A percentile compares a stretch with the other conserved stretches of the same genome.
Conservation (phyloP, 257 asterid species). For the Solanum paucissectum region DNA sequence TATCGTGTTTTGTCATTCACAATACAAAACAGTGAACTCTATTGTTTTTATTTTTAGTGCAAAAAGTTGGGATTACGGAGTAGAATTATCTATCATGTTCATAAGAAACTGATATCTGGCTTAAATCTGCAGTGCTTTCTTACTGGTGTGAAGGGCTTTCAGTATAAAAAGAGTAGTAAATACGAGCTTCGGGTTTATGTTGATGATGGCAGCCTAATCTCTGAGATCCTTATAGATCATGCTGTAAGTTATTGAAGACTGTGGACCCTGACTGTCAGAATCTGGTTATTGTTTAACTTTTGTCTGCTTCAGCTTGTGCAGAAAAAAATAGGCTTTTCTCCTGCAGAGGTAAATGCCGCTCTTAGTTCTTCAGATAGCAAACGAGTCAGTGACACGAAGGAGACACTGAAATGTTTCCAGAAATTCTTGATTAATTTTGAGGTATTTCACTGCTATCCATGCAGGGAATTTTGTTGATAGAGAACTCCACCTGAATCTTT, state of each 20-base stretch:
- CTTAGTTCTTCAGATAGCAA: conserved; percentile 37
- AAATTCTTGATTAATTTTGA: conserved; percentile 62
- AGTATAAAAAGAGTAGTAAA: conserved; percentile 36
- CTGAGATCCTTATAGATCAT: conserved; percentile 69
- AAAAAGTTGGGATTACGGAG: neutral
- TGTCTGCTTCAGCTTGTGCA: conserved; percentile 50
- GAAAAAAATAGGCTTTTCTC: conserved; percentile 52
- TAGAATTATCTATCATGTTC: neutral
- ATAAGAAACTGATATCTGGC: neutral
- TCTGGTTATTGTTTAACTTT: conserved; percentile 5
- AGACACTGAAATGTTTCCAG: conserved; percentile 53
- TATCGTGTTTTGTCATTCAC: neutral
- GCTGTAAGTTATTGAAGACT: conserved; percentile 28
- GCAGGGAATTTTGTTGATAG: neutral
- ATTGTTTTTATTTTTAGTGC: neutral
- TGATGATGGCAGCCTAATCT: conserved; percentile 96
- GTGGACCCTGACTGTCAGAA: neutral
- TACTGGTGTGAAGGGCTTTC: conserved; percentile 78
- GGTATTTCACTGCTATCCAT: conserved; percentile 27
- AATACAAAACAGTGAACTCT: neutral
- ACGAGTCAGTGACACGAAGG: conserved; percentile 33
- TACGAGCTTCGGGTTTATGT: conserved; percentile 69
- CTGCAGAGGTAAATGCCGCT: conserved; percentile 61
- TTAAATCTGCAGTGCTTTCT: conserved; percentile 55
- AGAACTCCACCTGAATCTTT: neutral